Conservation (phyloP, 306 rosid species). For the Datisca glomerata region DNA sequence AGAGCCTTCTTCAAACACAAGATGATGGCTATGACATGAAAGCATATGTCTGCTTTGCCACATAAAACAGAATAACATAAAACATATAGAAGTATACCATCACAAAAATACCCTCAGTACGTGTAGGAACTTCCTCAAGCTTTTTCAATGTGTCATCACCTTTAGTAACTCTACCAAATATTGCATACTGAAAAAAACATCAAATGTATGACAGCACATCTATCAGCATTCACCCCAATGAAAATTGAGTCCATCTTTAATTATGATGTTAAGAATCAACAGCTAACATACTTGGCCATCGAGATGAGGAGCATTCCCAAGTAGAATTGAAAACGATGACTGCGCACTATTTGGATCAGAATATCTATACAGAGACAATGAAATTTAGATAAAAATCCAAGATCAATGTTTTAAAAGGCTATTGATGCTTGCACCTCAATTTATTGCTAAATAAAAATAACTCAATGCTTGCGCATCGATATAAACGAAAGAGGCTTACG, state of each 20-base stretch:
- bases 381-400: neutral
- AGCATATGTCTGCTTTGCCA: too few species aligned
- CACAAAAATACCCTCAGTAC: constrained; percentile 74
- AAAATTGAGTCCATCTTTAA: constrained; percentile 8
- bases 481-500: too few species aligned
- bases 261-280: constrained; percentile 9
- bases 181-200: constrained; percentile 68
- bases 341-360: constrained; percentile 72
- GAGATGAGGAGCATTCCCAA: constrained; percentile 90
- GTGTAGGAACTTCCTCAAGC: constrained; percentile 88
- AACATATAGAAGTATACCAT: constrained; percentile 41
- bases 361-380: constrained; percentile 29
- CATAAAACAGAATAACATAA: constrained; percentile 2
- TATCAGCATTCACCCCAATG: constrained; percentile 14
- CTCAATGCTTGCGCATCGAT: too few species aligned
- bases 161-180: constrained; percentile 87
- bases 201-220: constrained; percentile 18
- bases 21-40: too few species aligned
- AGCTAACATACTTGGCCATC: constrained; percentile 49
- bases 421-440: too few species aligned
- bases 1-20: too few species aligned
- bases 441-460: too few species aligned
- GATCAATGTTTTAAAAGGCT: neutral
- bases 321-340: constrained; percentile 84
- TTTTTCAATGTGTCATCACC: constrained; percentile 71